A percentile compares a stretch with the other conserved stretches of the same genome.
These are phyloP conservation scores for Fonsecaea monophora DNA, from an alignment of 2,329 filamentous ascomycete genomes.

Conservation along the genomic window DNA sequence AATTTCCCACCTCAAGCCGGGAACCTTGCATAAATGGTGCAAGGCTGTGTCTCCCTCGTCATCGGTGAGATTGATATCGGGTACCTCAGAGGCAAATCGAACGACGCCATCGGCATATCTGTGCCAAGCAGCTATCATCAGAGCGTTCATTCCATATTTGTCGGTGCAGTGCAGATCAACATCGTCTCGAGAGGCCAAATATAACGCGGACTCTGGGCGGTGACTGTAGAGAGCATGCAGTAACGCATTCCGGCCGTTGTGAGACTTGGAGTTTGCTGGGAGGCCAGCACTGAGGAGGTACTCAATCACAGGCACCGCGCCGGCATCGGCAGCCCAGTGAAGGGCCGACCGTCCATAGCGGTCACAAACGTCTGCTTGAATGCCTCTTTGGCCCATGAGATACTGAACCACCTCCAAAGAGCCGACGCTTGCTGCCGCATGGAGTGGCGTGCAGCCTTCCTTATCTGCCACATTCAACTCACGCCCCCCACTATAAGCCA, in stretches of 20 bases:
- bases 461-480: neutral
- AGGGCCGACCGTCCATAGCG: neutral
- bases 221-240: neutral
- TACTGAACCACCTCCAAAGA: conserved; percentile 2
- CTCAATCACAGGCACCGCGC: neutral
- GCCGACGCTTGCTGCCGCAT: neutral
- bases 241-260: neutral
- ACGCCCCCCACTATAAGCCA: conserved; percentile 4
- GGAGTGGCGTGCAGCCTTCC: neutral
- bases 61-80: neutral
- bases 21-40: neutral
- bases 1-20: neutral
- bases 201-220: neutral
- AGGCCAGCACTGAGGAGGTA: neutral
- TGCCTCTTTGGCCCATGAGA: neutral
- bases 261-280: neutral
- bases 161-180: neutral
- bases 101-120: neutral
- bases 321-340: neutral
- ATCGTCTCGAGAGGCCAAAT: neutral
- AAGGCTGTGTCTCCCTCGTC: neutral
- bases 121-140: neutral
- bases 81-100: neutral
- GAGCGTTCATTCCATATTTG: neutral
- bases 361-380: neutral